Base-by-base conservation (phyloP, 2,329 filamentous ascomycete species). In the Pleoardoris graminearum region DNA sequence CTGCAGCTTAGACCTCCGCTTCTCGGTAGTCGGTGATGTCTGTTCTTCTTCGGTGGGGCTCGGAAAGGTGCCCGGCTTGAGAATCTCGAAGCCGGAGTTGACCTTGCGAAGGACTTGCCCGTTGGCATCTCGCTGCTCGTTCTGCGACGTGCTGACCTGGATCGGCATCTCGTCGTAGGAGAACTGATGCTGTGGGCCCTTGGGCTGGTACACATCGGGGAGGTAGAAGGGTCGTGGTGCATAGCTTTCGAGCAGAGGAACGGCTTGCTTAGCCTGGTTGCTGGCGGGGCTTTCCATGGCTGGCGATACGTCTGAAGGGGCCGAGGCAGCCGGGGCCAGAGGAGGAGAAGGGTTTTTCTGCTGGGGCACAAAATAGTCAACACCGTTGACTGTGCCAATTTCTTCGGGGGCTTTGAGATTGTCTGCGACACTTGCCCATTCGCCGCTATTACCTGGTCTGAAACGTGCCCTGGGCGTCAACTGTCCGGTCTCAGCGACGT, bases 401-500 rank as follows among this genome's bases (percentile, higher is more conserved):
- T 64, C 59, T 49, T 52, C 39, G 7, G 57, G 48, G 14, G 55
- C 61, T 44, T 62, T 65, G 22, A 67, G 50, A 43, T 69, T 69
- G 11, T 71, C 67, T n/a, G 64, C 63, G 17, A 67, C 60, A 54
- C 66, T 72, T 25, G 70, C 66, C 69, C 71, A 75, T 48, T 75
- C 73, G 53, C 66, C 69, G 50, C 70, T 73, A 50, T 64, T 61
- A 50, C 66, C 68, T 57, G 69, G 68, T 56, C 63, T 68, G 50
- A 46, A 36, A 16, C 73, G 72, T 32, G 72, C 67, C 54, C 75
- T 60, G 19, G 74, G 75, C 23, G 71, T 73, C 41, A 80, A 69
- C 55, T 80, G 78, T 14, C 78, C 78, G 30, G 76, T 80, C 63
- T 80, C 78, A 16, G 78, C 78, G 27, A 77, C 77, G 56, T 79